Base-by-base conservation (phyloP, 1,284 basidiomycete species). In the Spongiforma sp. region DNA sequence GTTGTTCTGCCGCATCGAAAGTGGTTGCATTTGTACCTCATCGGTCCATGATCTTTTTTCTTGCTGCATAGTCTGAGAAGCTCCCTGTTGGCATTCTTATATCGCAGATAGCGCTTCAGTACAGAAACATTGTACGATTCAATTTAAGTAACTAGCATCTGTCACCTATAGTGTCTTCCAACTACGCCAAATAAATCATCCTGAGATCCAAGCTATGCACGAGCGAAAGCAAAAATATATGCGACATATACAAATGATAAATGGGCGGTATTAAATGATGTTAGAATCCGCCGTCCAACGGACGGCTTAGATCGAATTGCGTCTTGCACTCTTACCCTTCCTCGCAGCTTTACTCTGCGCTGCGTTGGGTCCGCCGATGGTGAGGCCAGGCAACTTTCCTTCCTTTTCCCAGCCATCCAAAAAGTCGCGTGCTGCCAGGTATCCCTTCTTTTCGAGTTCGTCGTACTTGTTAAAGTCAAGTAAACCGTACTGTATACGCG, bases 381-480 rank as follows among this genome's bases (percentile, higher is more conserved):
- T 82, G 21, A 89, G 84, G 24, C 85, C 87, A 0, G 96, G 95
- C 33, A 99, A 80, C 63, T 85, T 86, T 5, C 93, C 94, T 69
- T 96, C 91, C 19, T 89, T 87, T 56, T 93, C 90, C 87, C 95
- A 93, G 67, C 91, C 87, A 61, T 88, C 84, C 48, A 99, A 77
- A 66, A 93, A 86, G 61, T 89, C 84, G 68, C 90, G 79, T 0
- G 93, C 90, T 2, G 93, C 91, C 11, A 84, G 77, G 73, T 96
- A 93, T 0, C 98, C 97, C 72, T 91, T 90, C 69, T 89, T 86
- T 72, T 92, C 85, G 46, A 99, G 92, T 72, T 94, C 91, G 68
- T 93, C 92, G 69, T 90, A 94, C 76, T 93, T 93, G 59, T 84
- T 80, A 69, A 93, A 94, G 75, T 93, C 91, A 34, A 94, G 80